Conservation (phyloP, 305 asterid species). For the Fraxinus baroniana region DNA sequence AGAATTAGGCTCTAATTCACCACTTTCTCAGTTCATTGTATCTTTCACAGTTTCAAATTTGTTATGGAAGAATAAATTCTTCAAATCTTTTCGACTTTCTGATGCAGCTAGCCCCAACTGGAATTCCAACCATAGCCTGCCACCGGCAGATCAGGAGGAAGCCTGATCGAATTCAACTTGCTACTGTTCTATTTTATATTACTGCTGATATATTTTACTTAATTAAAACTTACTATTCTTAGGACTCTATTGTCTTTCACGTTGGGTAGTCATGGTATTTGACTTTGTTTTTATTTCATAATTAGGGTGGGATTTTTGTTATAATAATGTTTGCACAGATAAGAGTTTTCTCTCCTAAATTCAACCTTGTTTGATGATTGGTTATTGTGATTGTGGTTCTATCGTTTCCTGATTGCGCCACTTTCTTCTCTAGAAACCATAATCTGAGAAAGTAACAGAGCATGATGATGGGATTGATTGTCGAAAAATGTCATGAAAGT, state of each 20-base stretch:
- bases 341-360: neutral
- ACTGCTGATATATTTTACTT: neutral
- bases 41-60: neutral
- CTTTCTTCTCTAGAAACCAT: neutral
- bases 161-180: neutral
- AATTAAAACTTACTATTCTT: neutral
- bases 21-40: neutral
- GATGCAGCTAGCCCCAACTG: neutral
- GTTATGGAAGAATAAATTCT: neutral
- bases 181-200: neutral
- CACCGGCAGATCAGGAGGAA: neutral
- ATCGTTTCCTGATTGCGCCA: neutral
- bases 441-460: neutral
- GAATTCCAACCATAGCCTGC: neutral
- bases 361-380: neutral
- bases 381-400: neutral
- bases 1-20: neutral
- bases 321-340: neutral
- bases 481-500: neutral
- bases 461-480: neutral
- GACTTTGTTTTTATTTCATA: neutral
- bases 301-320: neutral
- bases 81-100: neutral
- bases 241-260: neutral
- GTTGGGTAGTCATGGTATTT: neutral